Base-by-base conservation (phyloP, 2,329 filamentous ascomycete genomes). In the Curvularia verruculosa region DNA sequence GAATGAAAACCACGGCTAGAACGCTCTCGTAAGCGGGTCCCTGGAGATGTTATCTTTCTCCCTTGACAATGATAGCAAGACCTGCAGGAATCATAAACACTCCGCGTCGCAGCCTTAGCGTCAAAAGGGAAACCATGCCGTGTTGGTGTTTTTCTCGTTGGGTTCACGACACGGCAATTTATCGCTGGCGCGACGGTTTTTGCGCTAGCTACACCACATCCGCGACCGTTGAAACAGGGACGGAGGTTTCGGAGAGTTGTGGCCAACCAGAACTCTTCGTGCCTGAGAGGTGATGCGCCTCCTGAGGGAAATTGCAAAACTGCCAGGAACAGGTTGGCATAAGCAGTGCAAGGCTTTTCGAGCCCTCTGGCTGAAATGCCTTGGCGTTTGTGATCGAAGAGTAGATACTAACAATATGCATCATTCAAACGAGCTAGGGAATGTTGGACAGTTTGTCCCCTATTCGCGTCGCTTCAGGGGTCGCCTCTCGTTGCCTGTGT, bases 201-300 rank as follows among this genome's bases (percentile, higher is more conserved):
- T 46, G 52, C 36, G 52, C 49, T 46, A 56, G 53, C 36, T 21
- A 50, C 56, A 54, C 52, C 43, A 52, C 49, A 24, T 15, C 40
- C 41, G 36, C 48, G 43, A n/a, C 44, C 21, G 24, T 57, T 54
- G 54, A 57, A 57, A 57, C 54, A 46, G 50, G n/a, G 52, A 49
- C 48, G 43, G 49, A 40, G 49, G 54, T 62, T 60, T 62, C 54
- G 51, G 47, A 52, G 55, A 45, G 44, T 44, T 28, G 28, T 13
- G 43, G 34, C 49, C 29, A 56, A 58, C 44, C 29, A 37, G 55
- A 41, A 48, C 45, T 24, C 40, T 36, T 23, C 24, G 10, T 40
- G 26, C 50, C 54, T 57, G 49, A 49, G n/a, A 15, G 18, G 10
- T 40, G 36, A 19, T 41, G 48, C 43, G 23, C 23, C 28, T 15